Base-by-base conservation (phyloP, 1,139 yeast species). In the Hemisphaericaspora xylanilytica region DNA sequence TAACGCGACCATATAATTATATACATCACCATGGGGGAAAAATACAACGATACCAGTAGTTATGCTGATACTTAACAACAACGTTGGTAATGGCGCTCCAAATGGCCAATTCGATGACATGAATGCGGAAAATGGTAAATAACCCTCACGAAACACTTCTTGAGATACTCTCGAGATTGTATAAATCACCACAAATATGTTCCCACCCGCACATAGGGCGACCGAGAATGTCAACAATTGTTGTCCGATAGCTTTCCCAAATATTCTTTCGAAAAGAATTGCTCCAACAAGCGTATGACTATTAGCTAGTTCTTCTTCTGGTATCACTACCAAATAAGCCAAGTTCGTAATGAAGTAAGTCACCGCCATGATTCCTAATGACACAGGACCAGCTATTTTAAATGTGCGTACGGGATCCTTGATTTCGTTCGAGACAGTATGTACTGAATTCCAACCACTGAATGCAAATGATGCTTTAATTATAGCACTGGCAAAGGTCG, bases 21-120 rank as follows among this genome's bases (percentile, higher is more conserved):
- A 86, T 26, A 89, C 83, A 52, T 85, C 92, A 15, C 89, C 90
- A 21, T 81, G 78, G 8, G 92, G 90, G 22, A 87, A 81, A 2
- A 81, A 75, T 2, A 79, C 51, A 42, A 85, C 67, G n/a, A 85
- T 54, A 3, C 56, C 13, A 0, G 69, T 60, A 2, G 73, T 58
- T 11, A 70, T 47, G 2, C 48, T 25, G 14, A 66, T 57, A 44
- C 73, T 64, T 62, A 56, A 76, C 48, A 51, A 28, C 24, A 70
- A 56, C 0, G 82, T 61, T 8, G 73, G 73, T 15, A 80, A 53
- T 2, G 87, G 86, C 1, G 84, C 75, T 11, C 75, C 78, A 42
- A 59, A 64, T 2, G 81, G 82, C 67, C 71, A 69, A 46, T 79
- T 80, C 5, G 80, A 72, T 1, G 83, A 78, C 73, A 80, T 64